Percentiles rank a stretch among this genome's conserved stretches.
These are phyloP conservation scores for Aspergillus ochraceoroseus DNA, from an alignment of 2,329 filamentous ascomycete species.

Conservation along the genomic window DNA sequence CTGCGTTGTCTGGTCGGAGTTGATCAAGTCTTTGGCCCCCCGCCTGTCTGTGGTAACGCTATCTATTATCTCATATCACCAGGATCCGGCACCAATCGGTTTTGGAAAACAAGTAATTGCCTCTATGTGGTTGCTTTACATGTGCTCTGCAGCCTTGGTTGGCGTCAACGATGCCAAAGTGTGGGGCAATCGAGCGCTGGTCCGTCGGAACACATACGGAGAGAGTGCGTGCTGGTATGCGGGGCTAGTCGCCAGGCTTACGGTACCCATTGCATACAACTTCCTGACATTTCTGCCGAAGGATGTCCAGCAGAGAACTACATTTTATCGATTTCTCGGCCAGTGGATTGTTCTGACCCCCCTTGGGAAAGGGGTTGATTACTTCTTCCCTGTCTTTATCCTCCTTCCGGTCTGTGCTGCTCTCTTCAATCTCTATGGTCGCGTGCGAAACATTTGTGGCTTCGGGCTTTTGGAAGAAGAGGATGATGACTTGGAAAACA, in stretches of 20 bases:
- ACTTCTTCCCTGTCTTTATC: constrained; percentile 82
- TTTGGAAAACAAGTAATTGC: constrained; percentile 83
- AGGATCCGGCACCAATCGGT: constrained; percentile 68
- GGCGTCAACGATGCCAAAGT: constrained; percentile 90
- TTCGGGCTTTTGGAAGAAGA: constrained; percentile 75
- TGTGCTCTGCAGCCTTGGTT: constrained; percentile 83
- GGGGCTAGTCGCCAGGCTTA: constrained; percentile 84
- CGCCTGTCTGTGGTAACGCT: constrained; percentile 66
- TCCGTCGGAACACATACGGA: constrained; percentile 82
- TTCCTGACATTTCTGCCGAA: constrained; percentile 83
- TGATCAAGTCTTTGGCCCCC: constrained; percentile 76
- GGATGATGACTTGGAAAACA: constrained; percentile 59
- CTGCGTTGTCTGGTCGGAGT: constrained; percentile 87
- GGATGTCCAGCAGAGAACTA: constrained; percentile 67
- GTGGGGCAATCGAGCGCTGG: constrained; percentile 92
- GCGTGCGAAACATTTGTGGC: constrained; percentile 69
- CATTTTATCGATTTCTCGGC: constrained; percentile 84
- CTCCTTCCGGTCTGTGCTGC: constrained; percentile 80
- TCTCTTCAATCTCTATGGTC: constrained; percentile 83
- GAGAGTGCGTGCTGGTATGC: constrained; percentile 96
- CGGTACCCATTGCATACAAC: constrained; percentile 90
- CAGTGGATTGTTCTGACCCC: constrained; percentile 75
- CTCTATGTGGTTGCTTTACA: constrained; percentile 87
- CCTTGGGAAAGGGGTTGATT: constrained; percentile 77
- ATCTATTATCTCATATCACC: constrained; percentile 61